Percentiles rank a stretch among this genome's conserved stretches.
Evolutionary conservation across 768 basidiomycete genomes (phyloP).

Genomic region (Rhizopogon sp.): DNA sequence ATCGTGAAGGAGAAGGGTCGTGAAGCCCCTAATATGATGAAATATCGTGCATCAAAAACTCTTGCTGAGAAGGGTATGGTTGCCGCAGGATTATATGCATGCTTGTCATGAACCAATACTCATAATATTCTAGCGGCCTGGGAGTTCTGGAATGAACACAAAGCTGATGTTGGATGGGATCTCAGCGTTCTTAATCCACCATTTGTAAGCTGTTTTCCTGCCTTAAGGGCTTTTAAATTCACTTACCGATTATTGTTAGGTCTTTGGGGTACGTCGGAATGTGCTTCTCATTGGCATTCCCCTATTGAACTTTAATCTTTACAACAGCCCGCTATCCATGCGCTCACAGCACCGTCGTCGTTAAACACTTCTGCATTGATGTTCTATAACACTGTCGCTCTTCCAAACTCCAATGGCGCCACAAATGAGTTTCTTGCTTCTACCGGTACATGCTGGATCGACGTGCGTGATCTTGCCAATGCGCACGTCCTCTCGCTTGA

Average conservation of each 20-base stretch:
- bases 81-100: not conserved
- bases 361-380: conserved; percentile 36
- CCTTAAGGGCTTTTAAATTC: not conserved
- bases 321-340: conserved; percentile 39
- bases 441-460: conserved; percentile 33
- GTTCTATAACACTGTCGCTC: conserved; percentile 30
- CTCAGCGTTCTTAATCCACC: conserved; percentile 37
- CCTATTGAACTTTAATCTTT: not conserved
- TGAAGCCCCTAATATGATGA: conserved; percentile 29
- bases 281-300: not conserved
- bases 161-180: conserved; percentile 32
- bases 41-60: conserved; percentile 60
- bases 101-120: not conserved
- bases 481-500: conserved; percentile 51
- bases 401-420: conserved; percentile 13
- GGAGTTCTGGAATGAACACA: conserved; percentile 35
- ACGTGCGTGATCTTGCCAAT: conserved; percentile 51
- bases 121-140: conserved; percentile 36
- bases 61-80: conserved; percentile 54
- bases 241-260: conserved; percentile 8
- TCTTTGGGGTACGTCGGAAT: conserved; percentile 22
- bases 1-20: conserved; percentile 43
- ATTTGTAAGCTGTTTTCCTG: conserved; percentile 18
- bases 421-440: conserved; percentile 20
- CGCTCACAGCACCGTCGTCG: conserved; percentile 25